phyloP scores from a whole-genome alignment of 2,329 filamentous ascomycete species.

The Pseudonectria buxi region DNA sequence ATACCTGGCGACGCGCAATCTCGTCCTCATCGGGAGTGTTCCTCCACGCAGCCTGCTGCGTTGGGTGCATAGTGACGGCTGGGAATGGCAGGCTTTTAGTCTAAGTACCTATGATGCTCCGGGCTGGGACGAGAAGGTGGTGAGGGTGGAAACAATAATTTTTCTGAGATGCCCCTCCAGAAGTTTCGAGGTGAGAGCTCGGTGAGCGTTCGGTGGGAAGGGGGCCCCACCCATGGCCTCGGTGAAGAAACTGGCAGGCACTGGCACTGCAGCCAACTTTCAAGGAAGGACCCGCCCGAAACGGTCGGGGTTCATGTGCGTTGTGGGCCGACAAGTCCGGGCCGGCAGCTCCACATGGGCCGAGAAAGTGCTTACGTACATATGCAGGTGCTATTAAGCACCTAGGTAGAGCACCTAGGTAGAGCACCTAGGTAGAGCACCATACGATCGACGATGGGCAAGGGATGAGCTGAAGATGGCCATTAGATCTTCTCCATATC shows the following conservation, averaged over 20 bases:
- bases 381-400: too few species aligned
- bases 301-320: too few species aligned
- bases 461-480: too few species aligned
- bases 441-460: too few species aligned
- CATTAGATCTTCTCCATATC: too few species aligned
- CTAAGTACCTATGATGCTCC: constrained; percentile 4
- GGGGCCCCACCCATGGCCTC: not conserved
- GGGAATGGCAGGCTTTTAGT: not conserved
- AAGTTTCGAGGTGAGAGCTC: constrained; percentile 7
- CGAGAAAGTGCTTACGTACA: too few species aligned
- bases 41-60: constrained; percentile 28
- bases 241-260: not conserved
- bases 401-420: too few species aligned
- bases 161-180: constrained; percentile 10
- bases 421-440: too few species aligned
- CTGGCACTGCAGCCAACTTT: too few species aligned
- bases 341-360: too few species aligned
- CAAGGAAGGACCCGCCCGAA: too few species aligned
- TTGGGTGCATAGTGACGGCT: constrained; percentile 25
- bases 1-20: constrained; percentile 55
- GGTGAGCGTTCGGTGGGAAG: constrained; percentile 6
- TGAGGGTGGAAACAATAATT: constrained; percentile 8
- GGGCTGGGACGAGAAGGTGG: constrained; percentile 1
- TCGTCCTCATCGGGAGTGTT: constrained; percentile 45
- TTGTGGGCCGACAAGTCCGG: too few species aligned